Conservation (phyloP, 2,329 filamentous ascomycete genomes). For the Camillea tinctor region DNA sequence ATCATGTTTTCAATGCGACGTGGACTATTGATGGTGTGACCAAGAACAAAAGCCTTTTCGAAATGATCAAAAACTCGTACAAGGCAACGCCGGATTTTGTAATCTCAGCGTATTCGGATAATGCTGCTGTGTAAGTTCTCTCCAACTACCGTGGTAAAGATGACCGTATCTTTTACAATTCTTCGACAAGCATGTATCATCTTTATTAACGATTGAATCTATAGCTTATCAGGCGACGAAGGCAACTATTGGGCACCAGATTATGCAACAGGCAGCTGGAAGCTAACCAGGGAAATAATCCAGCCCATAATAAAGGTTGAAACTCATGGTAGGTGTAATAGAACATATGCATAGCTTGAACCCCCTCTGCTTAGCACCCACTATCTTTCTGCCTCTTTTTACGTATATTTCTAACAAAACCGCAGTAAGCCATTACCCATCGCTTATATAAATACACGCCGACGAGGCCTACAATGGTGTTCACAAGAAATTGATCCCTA, state of each 20-base stretch:
- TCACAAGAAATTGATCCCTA: background rate
- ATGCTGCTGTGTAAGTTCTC: constrained; percentile 71
- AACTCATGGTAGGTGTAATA: constrained; percentile 59
- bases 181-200: background rate
- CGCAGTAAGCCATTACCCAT: background rate
- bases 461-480: background rate
- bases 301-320: constrained; percentile 94
- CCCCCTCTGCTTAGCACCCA: constrained; percentile 56
- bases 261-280: constrained; percentile 83
- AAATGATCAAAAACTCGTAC: constrained; percentile 96
- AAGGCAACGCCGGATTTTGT: constrained; percentile 76
- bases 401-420: background rate
- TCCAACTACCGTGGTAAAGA: background rate
- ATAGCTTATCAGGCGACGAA: constrained; percentile 61
- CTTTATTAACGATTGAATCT: background rate
- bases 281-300: constrained; percentile 78
- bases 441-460: background rate
- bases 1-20: constrained; percentile 76
- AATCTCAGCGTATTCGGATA: constrained; percentile 96
- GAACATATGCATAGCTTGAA: constrained; percentile 44
- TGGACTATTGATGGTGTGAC: constrained; percentile 89
- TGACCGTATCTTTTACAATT: too few relatives aligned
- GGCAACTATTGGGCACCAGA: constrained; percentile 86
- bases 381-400: background rate
- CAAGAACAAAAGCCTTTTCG: constrained; percentile 81